Conservation (phyloP, 371 early-diverging fungal genomes). For the Sporodiniella umbellata region DNA sequence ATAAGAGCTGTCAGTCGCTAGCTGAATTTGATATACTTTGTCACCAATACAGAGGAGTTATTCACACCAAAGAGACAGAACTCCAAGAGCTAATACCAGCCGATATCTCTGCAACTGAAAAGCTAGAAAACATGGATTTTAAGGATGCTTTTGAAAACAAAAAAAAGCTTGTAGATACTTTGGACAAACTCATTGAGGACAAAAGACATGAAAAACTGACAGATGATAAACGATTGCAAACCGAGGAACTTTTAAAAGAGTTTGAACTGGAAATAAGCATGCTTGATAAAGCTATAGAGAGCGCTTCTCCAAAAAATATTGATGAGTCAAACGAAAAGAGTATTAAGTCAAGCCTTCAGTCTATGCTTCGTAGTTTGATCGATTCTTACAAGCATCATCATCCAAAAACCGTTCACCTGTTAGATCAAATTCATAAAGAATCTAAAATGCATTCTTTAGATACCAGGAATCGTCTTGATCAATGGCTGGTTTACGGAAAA, state of each 20-base stretch:
- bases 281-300: conserved; percentile 33
- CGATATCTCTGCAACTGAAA: background rate
- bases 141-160: too few relatives aligned
- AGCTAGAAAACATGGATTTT: too few relatives aligned
- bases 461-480: conserved; percentile 35
- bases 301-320: conserved; percentile 39
- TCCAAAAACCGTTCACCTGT: conserved; percentile 29
- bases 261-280: conserved; percentile 32
- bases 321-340: conserved; percentile 33
- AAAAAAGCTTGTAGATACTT: conserved; percentile 7
- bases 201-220: conserved; percentile 27
- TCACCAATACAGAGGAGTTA: background rate
- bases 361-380: conserved; percentile 40
- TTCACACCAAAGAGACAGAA: conserved; percentile 20
- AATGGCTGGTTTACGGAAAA: conserved; percentile 31
- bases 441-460: conserved; percentile 22
- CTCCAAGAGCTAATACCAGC: conserved; percentile 17
- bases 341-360: conserved; percentile 47
- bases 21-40: background rate
- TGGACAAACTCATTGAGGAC: conserved; percentile 19
- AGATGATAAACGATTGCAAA: conserved; percentile 28
- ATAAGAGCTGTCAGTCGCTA: background rate
- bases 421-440: conserved; percentile 31
- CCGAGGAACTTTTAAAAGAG: conserved; percentile 29
- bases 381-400: conserved; percentile 45